Evolutionary conservation across 805 yeast genomes (phyloP).

Genomic region (Blastobotrys attinorum): DNA sequence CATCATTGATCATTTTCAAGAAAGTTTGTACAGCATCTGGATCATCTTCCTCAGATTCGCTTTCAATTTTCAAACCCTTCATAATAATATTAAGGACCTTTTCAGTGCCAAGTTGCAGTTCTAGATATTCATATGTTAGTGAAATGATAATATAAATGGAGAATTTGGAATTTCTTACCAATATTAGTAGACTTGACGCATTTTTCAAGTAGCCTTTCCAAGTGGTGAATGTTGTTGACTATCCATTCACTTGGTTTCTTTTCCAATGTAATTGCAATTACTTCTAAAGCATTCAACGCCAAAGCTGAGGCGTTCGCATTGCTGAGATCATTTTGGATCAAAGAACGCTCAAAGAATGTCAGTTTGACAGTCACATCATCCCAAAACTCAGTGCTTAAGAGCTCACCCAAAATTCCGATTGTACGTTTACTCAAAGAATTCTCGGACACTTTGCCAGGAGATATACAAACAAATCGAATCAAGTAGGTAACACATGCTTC

Average conservation of each 20-base stretch:
- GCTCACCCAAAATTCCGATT: slow-evolving; percentile 62
- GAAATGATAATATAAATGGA: slow-evolving; percentile 28
- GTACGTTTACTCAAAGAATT: slow-evolving; percentile 77
- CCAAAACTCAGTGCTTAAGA: slow-evolving; percentile 73
- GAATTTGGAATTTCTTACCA: slow-evolving; percentile 7
- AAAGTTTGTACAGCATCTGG: slow-evolving; percentile 60
- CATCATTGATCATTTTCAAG: slow-evolving; percentile 49
- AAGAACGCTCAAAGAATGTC: slow-evolving; percentile 78
- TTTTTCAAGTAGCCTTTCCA: slow-evolving; percentile 70
- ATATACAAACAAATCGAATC: slow-evolving; percentile 79
- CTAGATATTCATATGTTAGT: neutral
- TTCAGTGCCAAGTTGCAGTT: slow-evolving; percentile 64
- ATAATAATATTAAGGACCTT: slow-evolving; percentile 64
- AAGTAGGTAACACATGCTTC: slow-evolving; percentile 88
- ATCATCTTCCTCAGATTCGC: slow-evolving; percentile 40
- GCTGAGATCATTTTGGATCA: slow-evolving; percentile 69
- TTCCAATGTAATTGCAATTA: slow-evolving; percentile 70
- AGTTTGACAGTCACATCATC: slow-evolving; percentile 81
- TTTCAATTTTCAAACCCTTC: slow-evolving; percentile 49
- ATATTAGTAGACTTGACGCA: slow-evolving; percentile 67
- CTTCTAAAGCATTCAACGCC: slow-evolving; percentile 87
- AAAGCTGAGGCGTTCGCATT: slow-evolving; percentile 55
- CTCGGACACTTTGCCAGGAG: slow-evolving; percentile 78
- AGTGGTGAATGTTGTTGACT: slow-evolving; percentile 53
- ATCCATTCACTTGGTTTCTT: slow-evolving; percentile 79